Percentiles rank a stretch among this genome's conserved stretches.
phyloP scores from a whole-genome alignment of 2,329 filamentous ascomycete genomes.

The Pyrenochaeta sp. region DNA sequence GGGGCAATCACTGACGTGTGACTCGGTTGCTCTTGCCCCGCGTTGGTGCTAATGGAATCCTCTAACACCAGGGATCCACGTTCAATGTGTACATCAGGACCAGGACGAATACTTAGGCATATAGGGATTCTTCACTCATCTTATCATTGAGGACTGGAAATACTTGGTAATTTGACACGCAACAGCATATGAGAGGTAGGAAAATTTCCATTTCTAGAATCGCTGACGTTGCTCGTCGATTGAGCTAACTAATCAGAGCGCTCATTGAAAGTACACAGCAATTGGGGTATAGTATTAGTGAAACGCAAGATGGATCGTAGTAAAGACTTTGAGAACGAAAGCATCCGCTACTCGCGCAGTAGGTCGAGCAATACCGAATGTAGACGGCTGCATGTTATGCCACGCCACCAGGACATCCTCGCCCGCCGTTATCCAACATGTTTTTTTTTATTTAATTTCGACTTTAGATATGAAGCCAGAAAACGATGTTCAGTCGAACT shows the following conservation, averaged over 20 bases:
- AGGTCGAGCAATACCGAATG: neutral
- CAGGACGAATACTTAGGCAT: neutral
- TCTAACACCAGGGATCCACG: no score
- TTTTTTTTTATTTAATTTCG: neutral
- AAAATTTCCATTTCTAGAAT: neutral
- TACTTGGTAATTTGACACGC: neutral
- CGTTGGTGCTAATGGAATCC: slow-evolving; percentile 10
- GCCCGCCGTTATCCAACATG: neutral
- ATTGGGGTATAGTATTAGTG: slow-evolving; percentile 47
- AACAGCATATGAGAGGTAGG: neutral
- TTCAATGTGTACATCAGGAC: no score
- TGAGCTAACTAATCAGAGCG: slow-evolving; percentile 11
- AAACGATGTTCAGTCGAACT: no score
- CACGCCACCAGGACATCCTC: neutral
- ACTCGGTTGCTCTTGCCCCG: slow-evolving; percentile 25
- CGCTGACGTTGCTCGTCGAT: neutral
- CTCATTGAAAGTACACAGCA: slow-evolving; percentile 29
- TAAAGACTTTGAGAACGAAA: slow-evolving; percentile 3
- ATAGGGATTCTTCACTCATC: neutral
- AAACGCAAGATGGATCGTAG: slow-evolving; percentile 17
- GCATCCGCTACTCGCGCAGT: neutral
- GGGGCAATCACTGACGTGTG: slow-evolving; percentile 28
- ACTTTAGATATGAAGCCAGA: neutral
- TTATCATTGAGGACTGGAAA: neutral
- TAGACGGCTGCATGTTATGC: neutral